Conservation (phyloP, 2,329 filamentous ascomycete species). For the Ilyonectria sp. region DNA sequence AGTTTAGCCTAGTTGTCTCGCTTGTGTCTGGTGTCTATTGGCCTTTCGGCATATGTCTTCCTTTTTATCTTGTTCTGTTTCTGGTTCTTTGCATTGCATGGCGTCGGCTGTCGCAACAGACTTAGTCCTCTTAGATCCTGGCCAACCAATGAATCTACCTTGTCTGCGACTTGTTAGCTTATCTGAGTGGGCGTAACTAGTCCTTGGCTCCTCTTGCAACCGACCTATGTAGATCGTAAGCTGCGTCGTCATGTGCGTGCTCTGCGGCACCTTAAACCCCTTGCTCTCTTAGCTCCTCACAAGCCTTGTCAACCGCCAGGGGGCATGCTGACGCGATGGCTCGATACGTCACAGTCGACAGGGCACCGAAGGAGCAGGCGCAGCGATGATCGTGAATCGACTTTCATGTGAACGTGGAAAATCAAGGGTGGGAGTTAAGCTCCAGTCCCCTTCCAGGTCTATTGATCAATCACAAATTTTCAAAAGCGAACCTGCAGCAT, state of each 20-base stretch:
- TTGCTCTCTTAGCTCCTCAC: slow-evolving; percentile 1
- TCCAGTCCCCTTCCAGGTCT: slow-evolving; percentile 29
- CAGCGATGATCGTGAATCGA: not conserved
- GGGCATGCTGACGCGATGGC: not conserved
- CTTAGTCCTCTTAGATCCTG: slow-evolving; percentile 6
- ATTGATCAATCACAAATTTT: slow-evolving; percentile 28
- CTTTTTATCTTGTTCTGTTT: not conserved
- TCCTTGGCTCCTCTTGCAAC: not conserved
- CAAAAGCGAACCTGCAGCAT: slow-evolving; percentile 16
- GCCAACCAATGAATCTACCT: slow-evolving; percentile 7
- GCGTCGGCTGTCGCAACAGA: slow-evolving; percentile 30
- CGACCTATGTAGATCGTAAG: not conserved
- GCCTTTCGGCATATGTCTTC: not conserved
- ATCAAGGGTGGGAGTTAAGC: slow-evolving; percentile 5
- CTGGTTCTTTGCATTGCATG: slow-evolving; percentile 34
- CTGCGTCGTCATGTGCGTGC: not conserved
- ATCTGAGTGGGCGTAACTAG: not conserved
- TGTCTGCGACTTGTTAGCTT: slow-evolving; percentile 1
- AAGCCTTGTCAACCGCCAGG: not conserved
- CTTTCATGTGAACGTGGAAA: slow-evolving; percentile 1
- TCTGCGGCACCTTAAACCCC: not conserved
- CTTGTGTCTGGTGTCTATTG: not conserved
- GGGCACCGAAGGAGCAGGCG: not conserved
- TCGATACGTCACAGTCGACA: not conserved
- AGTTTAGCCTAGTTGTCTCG: not conserved